Conservation (phyloP, 495 filamentous ascomycete species). For the Penicillium atrosanguineum region DNA sequence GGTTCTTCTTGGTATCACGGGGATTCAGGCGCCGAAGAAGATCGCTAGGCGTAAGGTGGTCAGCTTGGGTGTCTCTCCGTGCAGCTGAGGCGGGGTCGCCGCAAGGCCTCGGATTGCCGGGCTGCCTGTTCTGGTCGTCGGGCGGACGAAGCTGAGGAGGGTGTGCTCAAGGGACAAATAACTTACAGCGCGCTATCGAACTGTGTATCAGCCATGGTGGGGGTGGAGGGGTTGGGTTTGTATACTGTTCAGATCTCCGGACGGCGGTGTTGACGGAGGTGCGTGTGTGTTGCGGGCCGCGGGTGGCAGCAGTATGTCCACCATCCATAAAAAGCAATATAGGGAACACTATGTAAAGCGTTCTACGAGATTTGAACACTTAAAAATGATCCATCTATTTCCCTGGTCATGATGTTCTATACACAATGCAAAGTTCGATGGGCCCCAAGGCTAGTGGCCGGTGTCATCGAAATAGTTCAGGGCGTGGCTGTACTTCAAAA, state of each 20-base stretch:
- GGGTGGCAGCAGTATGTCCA: slow-evolving; percentile 23
- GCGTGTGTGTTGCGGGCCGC: slow-evolving; percentile 23
- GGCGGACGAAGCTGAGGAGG: not conserved
- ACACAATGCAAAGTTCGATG: slow-evolving; percentile 4
- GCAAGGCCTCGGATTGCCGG: slow-evolving; percentile 16
- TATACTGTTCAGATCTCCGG: slow-evolving; percentile 17
- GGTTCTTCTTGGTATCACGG: slow-evolving; percentile 80
- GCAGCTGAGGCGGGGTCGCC: slow-evolving; percentile 30
- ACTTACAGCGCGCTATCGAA: slow-evolving; percentile 65
- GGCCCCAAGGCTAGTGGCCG: not conserved
- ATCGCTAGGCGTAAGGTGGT: slow-evolving; percentile 59
- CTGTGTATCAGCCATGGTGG: slow-evolving; percentile 53
- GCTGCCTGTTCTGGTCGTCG: slow-evolving; percentile 1
- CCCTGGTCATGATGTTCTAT: not conserved
- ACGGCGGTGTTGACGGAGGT: slow-evolving; percentile 33
- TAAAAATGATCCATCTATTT: not conserved
- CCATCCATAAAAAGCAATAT: not conserved
- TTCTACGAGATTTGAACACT: not conserved
- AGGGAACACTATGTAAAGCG: not conserved
- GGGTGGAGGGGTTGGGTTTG: slow-evolving; percentile 12
- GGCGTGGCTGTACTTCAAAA: not conserved
- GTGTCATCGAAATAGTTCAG: not conserved
- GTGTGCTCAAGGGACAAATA: not conserved
- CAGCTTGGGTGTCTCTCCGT: slow-evolving; percentile 21
- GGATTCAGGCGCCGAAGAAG: slow-evolving; percentile 97